These are phyloP conservation scores for Lasiodiplodia sp. DNA, from an alignment of 2,329 filamentous ascomycete species.

Conservation along the genomic window DNA sequence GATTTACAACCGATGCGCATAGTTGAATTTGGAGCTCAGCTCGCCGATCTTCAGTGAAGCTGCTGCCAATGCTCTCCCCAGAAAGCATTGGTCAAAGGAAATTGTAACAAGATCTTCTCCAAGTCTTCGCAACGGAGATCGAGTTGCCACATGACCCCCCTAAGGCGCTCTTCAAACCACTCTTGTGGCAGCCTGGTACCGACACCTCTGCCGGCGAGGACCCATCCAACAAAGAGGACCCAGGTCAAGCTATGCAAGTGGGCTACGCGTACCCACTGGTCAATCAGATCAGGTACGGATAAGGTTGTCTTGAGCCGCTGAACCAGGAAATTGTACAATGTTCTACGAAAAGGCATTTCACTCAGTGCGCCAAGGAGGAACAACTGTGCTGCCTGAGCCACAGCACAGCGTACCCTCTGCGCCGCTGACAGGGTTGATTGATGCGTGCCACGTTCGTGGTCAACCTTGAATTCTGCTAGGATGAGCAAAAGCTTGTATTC, in stretches of 20 bases:
- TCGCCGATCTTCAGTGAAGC: background rate
- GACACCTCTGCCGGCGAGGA: background rate
- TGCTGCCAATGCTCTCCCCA: background rate
- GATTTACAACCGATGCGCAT: no score
- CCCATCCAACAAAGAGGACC: background rate
- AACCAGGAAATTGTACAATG: background rate
- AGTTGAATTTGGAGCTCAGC: no score
- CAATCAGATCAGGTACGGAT: background rate
- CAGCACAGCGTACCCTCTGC: background rate
- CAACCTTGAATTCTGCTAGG: background rate
- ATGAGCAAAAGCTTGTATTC: background rate
- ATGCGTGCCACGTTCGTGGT: no score
- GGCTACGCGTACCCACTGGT: background rate
- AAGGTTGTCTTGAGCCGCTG: background rate
- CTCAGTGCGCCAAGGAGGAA: background rate
- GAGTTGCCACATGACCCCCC: background rate
- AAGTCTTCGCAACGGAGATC: background rate
- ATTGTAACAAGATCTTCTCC: background rate
- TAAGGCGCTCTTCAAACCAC: background rate
- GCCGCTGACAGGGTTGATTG: background rate
- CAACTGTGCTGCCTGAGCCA: background rate
- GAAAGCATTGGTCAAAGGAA: background rate
- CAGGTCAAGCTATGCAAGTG: background rate
- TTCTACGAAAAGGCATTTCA: background rate
- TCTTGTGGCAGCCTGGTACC: background rate